Evolutionary conservation across 768 basidiomycete species (phyloP), one percentile per base, ranked within the genome.

Genomic region (Russula lepida): DNA sequence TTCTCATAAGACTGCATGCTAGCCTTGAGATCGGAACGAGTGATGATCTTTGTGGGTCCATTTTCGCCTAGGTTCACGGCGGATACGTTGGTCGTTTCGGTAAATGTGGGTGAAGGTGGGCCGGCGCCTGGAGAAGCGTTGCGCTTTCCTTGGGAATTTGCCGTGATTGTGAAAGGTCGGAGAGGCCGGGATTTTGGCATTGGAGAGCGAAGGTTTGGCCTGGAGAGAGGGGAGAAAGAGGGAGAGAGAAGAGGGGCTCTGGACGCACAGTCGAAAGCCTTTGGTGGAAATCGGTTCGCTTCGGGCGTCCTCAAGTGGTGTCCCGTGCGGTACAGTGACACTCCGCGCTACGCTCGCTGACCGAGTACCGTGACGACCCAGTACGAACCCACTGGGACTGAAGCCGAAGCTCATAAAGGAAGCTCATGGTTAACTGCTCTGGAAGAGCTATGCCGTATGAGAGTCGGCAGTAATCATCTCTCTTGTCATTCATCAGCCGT

Each of bases 41-140:
- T 91, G 58, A 93, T 91, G 60, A 92, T 86, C 78, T 89, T 91
- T 65, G 82, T 77, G 43, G 88, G 88, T 7, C 89, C 88, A 66
- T 84, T 78, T 51, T 77, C 76, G 33, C 89, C 88, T 71, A 90
- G 87, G 71, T 87, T 82, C 75, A 90, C 81, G 50, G 81, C 82
- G 19, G 91, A 91, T 33, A 78, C 87, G 69, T 89, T 83, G 11
- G 92, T 93, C 25, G 82, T 76, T 21, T 92, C 89, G 32, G 89
- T 86, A 74, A 88, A 90, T 3, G 91, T 90, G 55, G 91, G 91
- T 27, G 91, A 93, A 2, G 89, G 88, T 58, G 88, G 85, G 39
- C 76, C 73, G 58, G 87, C 85, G 39, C 76, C 73, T 56, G 84
- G 78, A 6, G 84, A 82, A 4, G 75, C 70, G 55, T 72, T 75